phyloP scores from a whole-genome alignment of 1,284 basidiomycete genomes.

The Cutaneotrichosporon sp. region DNA sequence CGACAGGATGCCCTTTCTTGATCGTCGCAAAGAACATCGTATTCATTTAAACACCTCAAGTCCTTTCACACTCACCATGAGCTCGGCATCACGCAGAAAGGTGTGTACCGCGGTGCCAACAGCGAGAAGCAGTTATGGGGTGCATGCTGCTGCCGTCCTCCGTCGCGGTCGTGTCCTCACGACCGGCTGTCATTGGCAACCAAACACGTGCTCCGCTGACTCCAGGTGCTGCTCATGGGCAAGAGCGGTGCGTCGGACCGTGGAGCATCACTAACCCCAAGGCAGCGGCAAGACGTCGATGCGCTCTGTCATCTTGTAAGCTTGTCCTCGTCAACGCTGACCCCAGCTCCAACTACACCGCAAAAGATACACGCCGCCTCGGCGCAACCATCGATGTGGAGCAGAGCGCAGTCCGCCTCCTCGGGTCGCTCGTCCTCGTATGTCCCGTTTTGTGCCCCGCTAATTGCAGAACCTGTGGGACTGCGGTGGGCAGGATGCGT shows the following conservation, averaged over 20 bases:
- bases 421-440: conserved; percentile 56
- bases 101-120: conserved; percentile 23
- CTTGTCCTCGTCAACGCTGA: conserved; percentile 12
- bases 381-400: conserved; percentile 98
- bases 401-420: conserved; percentile 93
- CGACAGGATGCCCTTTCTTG: conserved; percentile 1
- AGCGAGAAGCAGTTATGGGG: too few relatives aligned
- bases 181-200: too few relatives aligned
- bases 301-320: conserved; percentile 97
- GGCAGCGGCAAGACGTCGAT: conserved; percentile 78
- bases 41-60: background rate
- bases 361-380: conserved; percentile 77
- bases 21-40: background rate
- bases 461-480: conserved; percentile 77
- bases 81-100: conserved; percentile 37
- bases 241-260: conserved; percentile 59
- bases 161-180: too few relatives aligned
- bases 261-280: conserved; percentile 5
- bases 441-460: conserved; percentile 8
- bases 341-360: conserved; percentile 82
- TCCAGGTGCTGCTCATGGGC: conserved; percentile 79
- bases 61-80: conserved; percentile 24
- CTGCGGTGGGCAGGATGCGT: conserved; percentile 95
- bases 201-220: too few relatives aligned
- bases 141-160: too few relatives aligned